phyloP scores from a whole-genome alignment of 1,284 basidiomycete genomes.

The Rhodotorula sp. region DNA sequence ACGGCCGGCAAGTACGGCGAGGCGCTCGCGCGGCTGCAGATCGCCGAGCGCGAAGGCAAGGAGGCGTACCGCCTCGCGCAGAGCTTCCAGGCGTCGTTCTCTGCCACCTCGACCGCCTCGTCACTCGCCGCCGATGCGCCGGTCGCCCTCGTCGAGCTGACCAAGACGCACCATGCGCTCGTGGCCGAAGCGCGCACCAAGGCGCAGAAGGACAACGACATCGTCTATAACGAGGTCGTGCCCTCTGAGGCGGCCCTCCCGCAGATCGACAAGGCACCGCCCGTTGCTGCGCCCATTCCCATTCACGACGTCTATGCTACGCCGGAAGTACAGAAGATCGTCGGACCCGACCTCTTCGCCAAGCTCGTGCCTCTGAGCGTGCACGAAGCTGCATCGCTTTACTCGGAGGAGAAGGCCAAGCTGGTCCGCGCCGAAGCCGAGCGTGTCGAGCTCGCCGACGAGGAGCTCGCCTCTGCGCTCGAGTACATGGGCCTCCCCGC shows the following conservation, averaged over 20 bases:
- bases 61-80: slow-evolving; percentile 73
- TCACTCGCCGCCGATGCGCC: slow-evolving; percentile 81
- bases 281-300: slow-evolving; percentile 75
- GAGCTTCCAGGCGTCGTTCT: slow-evolving; percentile 71
- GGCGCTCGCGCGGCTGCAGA: slow-evolving; percentile 74
- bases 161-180: slow-evolving; percentile 76
- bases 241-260: slow-evolving; percentile 79
- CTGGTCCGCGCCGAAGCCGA: slow-evolving; percentile 87
- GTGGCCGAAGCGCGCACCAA: slow-evolving; percentile 74
- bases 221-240: slow-evolving; percentile 95
- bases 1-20: slow-evolving; percentile 80
- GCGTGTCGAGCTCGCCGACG: slow-evolving; percentile 78
- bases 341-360: slow-evolving; percentile 88
- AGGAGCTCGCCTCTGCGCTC: slow-evolving; percentile 73
- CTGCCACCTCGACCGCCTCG: slow-evolving; percentile 60
- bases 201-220: slow-evolving; percentile 86
- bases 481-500: slow-evolving; percentile 81
- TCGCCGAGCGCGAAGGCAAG: slow-evolving; percentile 79
- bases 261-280: slow-evolving; percentile 69
- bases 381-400: slow-evolving; percentile 92
- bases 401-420: slow-evolving; percentile 99
- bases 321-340: slow-evolving; percentile 90
- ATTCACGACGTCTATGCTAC: slow-evolving; percentile 93
- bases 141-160: slow-evolving; percentile 72
- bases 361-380: slow-evolving; percentile 89